Percentiles rank a stretch among this genome's conserved stretches.
phyloP scores from a whole-genome alignment of 768 basidiomycete genomes.

The Boletus rex-veris region DNA sequence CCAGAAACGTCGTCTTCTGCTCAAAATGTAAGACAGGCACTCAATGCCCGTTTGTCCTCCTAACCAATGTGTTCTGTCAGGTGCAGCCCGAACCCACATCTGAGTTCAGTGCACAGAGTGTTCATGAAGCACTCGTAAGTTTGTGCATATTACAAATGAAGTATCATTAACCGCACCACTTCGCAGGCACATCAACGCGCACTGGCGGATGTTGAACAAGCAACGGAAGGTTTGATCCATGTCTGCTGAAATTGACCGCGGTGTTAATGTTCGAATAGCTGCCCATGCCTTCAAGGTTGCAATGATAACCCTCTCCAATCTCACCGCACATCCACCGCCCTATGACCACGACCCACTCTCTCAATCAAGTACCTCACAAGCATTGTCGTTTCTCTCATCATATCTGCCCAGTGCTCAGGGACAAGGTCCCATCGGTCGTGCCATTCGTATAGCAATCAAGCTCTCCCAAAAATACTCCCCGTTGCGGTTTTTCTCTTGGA shows the following conservation, averaged over 20 bases:
- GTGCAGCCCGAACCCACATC: slow-evolving; percentile 12
- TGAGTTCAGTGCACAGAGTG: not conserved
- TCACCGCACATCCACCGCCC: slow-evolving; percentile 58
- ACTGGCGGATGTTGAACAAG: slow-evolving; percentile 37
- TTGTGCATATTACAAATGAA: not conserved
- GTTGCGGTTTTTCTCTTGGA: slow-evolving; percentile 41
- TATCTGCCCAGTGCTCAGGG: slow-evolving; percentile 72
- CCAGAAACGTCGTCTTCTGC: slow-evolving; percentile 13
- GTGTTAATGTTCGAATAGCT: slow-evolving; percentile 39
- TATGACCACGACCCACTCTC: slow-evolving; percentile 50
- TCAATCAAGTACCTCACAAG: slow-evolving; percentile 37
- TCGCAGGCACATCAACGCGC: slow-evolving; percentile 13
- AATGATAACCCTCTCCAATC: slow-evolving; percentile 57
- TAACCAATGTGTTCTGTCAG: slow-evolving; percentile 6
- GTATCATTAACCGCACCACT: not conserved
- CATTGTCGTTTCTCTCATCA: slow-evolving; percentile 54
- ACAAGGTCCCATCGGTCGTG: slow-evolving; percentile 71
- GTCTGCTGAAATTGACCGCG: not conserved
- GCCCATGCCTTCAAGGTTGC: slow-evolving; percentile 75
- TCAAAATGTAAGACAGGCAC: slow-evolving; percentile 14
- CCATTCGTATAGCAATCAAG: slow-evolving; percentile 63
- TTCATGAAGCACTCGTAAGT: slow-evolving; percentile 17
- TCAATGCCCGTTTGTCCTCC: not conserved
- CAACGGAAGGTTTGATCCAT: slow-evolving; percentile 46
- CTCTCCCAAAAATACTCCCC: slow-evolving; percentile 59